Evolutionary conservation across 768 basidiomycete species (phyloP), one percentile per base, ranked within the genome.

Genomic region (Boletus tomentosulus): DNA sequence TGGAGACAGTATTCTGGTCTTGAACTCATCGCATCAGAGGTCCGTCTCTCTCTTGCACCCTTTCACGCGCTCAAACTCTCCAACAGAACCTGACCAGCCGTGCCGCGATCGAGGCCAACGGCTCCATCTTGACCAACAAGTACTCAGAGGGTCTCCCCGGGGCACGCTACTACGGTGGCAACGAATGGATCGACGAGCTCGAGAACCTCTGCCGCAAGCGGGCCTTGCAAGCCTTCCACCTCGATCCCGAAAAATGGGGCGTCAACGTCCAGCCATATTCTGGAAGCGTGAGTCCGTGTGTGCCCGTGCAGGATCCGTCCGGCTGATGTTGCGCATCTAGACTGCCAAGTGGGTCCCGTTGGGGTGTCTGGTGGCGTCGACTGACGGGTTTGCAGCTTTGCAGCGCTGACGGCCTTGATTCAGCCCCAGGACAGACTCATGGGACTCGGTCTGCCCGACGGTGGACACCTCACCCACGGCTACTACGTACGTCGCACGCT

Each of bases 221-320:
- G 66, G 97, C 97, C 31, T 83, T 99, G 60, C 76, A 89, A 72
- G 96, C 96, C 3, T 99, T 98, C 84, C 85, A 92, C 79, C 89
- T 98, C 59, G 93, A 98, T 75, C 83, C 90, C 41, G 78, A 76
- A 46, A 83, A 86, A 72, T 98, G 97, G 97, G 96, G 96, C 62
- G 94, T 99, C 74, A 98, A 98, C 68, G 97, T 99, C 53, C 97
- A 99, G 74, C 97, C 97, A 7, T 99, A 98, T 75, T 97, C 94
- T 63, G 91, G 92, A 54, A 86, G 84, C 57, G 87, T 92, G 67
- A 70, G 87, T 82, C 33, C 48, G 16, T 53, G n/a, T 4, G 3
- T 7, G 2, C 24, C 12, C 16, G 16, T 8, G 44, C 42, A 57
- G 22, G 45, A 34, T 33, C 43, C 15, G 41, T 9, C 42, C 10